Conservation (phyloP, 768 basidiomycete species). For the Suillus lakei region DNA sequence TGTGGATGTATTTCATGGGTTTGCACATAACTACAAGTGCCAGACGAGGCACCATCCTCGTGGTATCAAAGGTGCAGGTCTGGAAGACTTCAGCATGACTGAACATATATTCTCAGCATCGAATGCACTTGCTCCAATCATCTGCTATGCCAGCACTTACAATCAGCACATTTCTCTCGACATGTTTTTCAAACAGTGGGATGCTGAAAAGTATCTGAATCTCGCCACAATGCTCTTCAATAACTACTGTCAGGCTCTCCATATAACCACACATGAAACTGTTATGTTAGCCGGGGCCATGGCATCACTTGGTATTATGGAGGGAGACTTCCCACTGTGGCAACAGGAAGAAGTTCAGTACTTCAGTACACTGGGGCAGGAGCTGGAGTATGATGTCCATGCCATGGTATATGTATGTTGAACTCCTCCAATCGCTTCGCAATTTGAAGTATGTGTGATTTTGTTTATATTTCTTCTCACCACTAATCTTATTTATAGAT, state of each 20-base stretch:
- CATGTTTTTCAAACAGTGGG: neutral
- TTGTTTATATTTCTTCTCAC: too few relatives aligned
- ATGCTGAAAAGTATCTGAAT: neutral
- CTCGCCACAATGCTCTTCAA: neutral
- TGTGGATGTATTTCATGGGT: constrained; percentile 40
- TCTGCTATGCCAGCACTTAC: too few relatives aligned
- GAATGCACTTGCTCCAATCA: neutral
- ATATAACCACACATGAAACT: neutral
- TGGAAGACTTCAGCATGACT: constrained; percentile 40
- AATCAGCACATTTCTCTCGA: too few relatives aligned
- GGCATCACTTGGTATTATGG: neutral
- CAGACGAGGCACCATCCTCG: constrained; percentile 38
- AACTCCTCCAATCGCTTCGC: too few relatives aligned
- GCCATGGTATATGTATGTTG: constrained; percentile 14
- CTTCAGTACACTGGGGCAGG: constrained; percentile 31
- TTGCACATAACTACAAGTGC: constrained; percentile 39
- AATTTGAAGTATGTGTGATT: too few relatives aligned
- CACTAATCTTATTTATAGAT: too few relatives aligned
- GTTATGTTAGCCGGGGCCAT: neutral
- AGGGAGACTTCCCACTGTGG: constrained; percentile 21
- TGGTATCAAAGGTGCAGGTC: constrained; percentile 32
- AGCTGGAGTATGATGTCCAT: constrained; percentile 32
- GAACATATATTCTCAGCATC: constrained; percentile 26
- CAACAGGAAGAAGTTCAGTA: constrained; percentile 25
- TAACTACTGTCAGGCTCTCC: neutral